Base-by-base conservation (phyloP, 73 alveolate genomes). In the Blepharisma japonicum region DNA sequence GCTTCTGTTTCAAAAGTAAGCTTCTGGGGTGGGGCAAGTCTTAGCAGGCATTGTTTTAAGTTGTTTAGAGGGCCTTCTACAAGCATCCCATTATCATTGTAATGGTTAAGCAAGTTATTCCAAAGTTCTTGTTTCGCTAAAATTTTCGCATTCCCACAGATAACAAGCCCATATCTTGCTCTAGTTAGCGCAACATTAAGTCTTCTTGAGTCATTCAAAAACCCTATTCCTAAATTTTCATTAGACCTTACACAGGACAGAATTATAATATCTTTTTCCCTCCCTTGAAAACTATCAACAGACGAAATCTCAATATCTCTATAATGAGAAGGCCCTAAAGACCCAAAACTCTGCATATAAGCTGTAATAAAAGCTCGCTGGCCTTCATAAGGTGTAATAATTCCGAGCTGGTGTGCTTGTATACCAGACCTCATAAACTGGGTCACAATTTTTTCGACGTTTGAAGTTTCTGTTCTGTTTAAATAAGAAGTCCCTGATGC, bases 341-440 rank as follows among this genome's bases (percentile, higher is more conserved):
- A 38, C 11, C 93, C 94, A 86, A 79, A 82, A 83, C 94, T 94
- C 66, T 76, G 86, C 82, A 96, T 85, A 82, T 93, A 92, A 78
- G 92, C 82, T 6, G 86, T 84, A 18, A 96, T 94, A 81, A 84
- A 95, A 55, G 97, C 94, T 81, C 99, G 82, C 85, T 98, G 96
- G 39, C 99, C 99, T 91, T 98, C 99, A 81, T 98, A 98, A 74
- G 99, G 99, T n/a, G 99, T 97, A 46, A 98, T 96, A 71, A 98
- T 94, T 48, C 99, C 99, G 7, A 98, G 93, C 80, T 96, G 96
- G 74, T 89, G 93, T 2, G 98, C 95, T 68, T 91, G 91, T 55
- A 98, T 96, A 1, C 98, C 97, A 9, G 93, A 81, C 77, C 91
- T 90, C 49, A 94, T 71, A 81, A 98, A 86, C 45, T 91, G 77